phyloP scores from a whole-genome alignment of 2,329 filamentous ascomycete species.

The Calonectria hongkongensis region DNA sequence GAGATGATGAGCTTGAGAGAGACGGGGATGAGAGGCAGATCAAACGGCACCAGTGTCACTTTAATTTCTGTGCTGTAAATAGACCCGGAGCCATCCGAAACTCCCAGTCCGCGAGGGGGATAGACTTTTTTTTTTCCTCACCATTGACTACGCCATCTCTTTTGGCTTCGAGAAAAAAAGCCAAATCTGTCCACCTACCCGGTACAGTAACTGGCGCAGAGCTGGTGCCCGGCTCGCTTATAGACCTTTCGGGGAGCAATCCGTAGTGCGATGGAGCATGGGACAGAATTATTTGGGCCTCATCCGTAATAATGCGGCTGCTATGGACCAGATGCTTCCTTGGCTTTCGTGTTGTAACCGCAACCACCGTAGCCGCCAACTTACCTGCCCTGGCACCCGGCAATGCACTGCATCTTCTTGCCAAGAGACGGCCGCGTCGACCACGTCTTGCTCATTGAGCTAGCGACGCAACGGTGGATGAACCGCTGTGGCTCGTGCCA shows the following conservation, averaged over 20 bases:
- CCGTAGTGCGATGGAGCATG: neutral
- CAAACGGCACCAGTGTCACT: slow-evolving; percentile 14
- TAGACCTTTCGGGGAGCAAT: slow-evolving; percentile 5
- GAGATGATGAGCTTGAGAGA: slow-evolving; percentile 19
- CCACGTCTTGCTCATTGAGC: slow-evolving; percentile 21
- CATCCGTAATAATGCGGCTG: neutral
- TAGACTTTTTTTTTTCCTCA: slow-evolving; percentile 14
- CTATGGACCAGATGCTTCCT: neutral
- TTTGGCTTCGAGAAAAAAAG: slow-evolving; percentile 20
- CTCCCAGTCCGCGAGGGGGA: neutral
- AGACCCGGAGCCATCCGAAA: slow-evolving; percentile 23
- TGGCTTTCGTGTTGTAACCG: no score
- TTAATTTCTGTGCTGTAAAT: slow-evolving; percentile 29
- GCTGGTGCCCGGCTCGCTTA: slow-evolving; percentile 7
- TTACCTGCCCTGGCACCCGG: neutral
- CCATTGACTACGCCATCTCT: slow-evolving; percentile 13
- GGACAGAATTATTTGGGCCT: neutral
- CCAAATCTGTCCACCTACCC: slow-evolving; percentile 9
- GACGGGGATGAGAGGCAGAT: slow-evolving; percentile 16
- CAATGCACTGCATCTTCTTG: neutral
- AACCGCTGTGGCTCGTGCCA: slow-evolving; percentile 7
- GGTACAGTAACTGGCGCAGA: neutral
- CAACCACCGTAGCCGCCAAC: neutral
- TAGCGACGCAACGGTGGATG: slow-evolving; percentile 15
- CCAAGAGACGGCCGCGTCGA: slow-evolving; percentile 12